A percentile compares a stretch with the other conserved stretches of the same genome.
Conservation (phyloP, 2,329 filamentous ascomycete genomes). For the Hypoxylon sp. region DNA sequence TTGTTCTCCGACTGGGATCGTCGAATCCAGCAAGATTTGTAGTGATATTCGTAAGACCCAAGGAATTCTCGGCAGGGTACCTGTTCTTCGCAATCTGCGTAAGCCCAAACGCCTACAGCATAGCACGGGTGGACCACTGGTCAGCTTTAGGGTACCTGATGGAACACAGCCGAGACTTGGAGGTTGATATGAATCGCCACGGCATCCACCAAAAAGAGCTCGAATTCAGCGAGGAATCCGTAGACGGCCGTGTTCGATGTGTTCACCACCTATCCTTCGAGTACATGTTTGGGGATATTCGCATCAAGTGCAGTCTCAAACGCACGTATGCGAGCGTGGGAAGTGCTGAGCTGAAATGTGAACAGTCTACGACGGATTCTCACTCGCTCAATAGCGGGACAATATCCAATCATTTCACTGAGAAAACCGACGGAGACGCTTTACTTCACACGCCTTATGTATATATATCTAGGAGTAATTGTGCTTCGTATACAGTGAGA, state of each 20-base stretch:
- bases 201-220: conserved; percentile 15
- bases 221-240: conserved; percentile 10
- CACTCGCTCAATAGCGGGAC: background rate
- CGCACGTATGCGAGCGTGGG: background rate
- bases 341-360: background rate
- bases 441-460: background rate
- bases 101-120: background rate
- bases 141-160: conserved; percentile 31
- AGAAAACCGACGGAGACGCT: background rate
- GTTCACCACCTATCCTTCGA: conserved; percentile 25
- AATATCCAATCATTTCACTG: background rate
- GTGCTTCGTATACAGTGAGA: background rate
- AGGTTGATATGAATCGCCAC: conserved; percentile 28
- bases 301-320: conserved; percentile 23
- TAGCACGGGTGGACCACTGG: conserved; percentile 17
- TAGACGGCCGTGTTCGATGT: background rate
- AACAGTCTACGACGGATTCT: background rate
- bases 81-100: conserved; percentile 29
- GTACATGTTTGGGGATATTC: conserved; percentile 30
- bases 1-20: conserved; percentile 22
- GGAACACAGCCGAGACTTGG: conserved; percentile 18
- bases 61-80: conserved; percentile 8
- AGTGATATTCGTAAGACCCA: conserved; percentile 21
- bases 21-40: conserved; percentile 21
- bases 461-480: background rate